These are phyloP conservation scores for Cercospora sp. DNA, from an alignment of 2,329 filamentous ascomycete genomes.

Conservation along the genomic window DNA sequence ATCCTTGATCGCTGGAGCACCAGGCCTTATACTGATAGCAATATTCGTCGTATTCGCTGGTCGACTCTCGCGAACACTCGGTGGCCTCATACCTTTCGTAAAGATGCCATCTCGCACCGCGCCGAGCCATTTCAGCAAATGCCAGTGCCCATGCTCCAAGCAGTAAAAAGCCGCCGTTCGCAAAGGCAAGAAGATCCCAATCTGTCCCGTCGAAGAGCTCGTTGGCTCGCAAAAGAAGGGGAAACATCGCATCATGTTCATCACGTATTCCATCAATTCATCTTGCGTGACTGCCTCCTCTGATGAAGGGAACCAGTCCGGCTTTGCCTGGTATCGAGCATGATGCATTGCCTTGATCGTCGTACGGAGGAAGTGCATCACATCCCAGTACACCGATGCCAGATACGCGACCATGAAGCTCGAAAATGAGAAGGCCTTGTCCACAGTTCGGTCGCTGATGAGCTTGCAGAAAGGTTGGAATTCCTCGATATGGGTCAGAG, in stretches of 20 bases:
- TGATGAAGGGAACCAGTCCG: slow-evolving; percentile 25
- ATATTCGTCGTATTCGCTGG: slow-evolving; percentile 2
- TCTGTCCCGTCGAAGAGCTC: slow-evolving; percentile 32
- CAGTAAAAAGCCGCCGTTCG: slow-evolving; percentile 34
- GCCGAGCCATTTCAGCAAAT: slow-evolving; percentile 31
- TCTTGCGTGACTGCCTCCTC: slow-evolving; percentile 27
- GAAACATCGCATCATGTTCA: slow-evolving; percentile 33
- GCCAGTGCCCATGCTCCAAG: slow-evolving; percentile 31
- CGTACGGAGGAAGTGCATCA: slow-evolving; percentile 34
- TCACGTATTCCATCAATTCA: slow-evolving; percentile 31
- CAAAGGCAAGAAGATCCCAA: slow-evolving; percentile 37
- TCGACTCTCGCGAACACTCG: slow-evolving; percentile 19
- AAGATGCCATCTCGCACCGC: slow-evolving; percentile 30
- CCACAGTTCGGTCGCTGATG: slow-evolving; percentile 31
- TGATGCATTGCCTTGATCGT: slow-evolving; percentile 29
- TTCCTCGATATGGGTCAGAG: slow-evolving; percentile 26
- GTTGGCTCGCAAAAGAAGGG: slow-evolving; percentile 35
- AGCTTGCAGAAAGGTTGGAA: slow-evolving; percentile 31
- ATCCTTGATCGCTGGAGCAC: not conserved
- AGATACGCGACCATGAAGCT: slow-evolving; percentile 36
- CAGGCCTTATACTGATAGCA: slow-evolving; percentile 54
- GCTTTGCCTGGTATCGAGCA: slow-evolving; percentile 21
- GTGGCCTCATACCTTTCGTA: slow-evolving; percentile 32
- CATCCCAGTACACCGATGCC: slow-evolving; percentile 36
- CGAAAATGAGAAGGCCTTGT: slow-evolving; percentile 31